These are phyloP conservation scores for Tetrahymena thermophila DNA, from an alignment of 73 alveolate genomes.

Conservation along the genomic window DNA sequence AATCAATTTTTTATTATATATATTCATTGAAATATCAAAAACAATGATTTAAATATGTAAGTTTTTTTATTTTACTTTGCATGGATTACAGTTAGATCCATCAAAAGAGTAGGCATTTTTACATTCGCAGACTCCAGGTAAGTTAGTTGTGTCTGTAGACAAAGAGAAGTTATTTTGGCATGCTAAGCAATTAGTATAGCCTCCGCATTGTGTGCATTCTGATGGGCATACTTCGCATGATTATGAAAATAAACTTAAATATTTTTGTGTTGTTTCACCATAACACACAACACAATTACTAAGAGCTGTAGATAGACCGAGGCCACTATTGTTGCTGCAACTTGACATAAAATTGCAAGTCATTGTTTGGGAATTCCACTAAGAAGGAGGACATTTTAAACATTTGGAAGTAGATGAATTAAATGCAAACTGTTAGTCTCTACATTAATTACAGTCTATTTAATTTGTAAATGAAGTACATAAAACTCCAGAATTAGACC, in stretches of 20 bases:
- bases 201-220: neutral
- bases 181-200: neutral
- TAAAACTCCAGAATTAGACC: neutral
- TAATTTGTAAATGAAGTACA: neutral
- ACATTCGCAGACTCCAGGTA: neutral
- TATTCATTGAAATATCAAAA: neutral
- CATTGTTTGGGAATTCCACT: neutral
- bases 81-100: neutral
- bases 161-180: neutral
- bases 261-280: neutral
- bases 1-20: too few species aligned
- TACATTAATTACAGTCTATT: neutral
- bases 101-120: neutral
- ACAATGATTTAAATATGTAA: neutral
- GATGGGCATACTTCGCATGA: neutral
- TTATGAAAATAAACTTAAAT: neutral
- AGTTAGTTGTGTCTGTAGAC: neutral
- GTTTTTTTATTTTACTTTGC: neutral
- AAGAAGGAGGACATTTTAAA: neutral
- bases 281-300: neutral
- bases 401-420: neutral
- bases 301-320: neutral
- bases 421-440: neutral
- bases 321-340: neutral
- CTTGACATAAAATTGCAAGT: neutral